phyloP scores from a whole-genome alignment of 768 basidiomycete genomes.

The Agrocybe praecox region DNA sequence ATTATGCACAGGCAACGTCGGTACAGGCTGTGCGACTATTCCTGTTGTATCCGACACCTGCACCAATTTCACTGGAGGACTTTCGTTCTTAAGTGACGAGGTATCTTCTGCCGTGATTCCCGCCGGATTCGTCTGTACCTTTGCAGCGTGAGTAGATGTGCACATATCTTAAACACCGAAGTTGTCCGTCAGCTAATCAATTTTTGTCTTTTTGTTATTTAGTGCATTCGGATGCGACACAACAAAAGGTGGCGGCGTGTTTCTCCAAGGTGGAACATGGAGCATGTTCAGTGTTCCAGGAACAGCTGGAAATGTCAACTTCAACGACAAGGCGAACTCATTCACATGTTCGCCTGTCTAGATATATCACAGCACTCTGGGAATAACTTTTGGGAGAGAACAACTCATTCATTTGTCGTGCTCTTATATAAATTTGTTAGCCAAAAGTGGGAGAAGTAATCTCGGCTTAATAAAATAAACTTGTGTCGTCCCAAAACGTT shows the following conservation, averaged over 20 bases:
- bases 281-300: neutral
- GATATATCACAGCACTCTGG: no score
- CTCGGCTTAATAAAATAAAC: no score
- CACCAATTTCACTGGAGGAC: constrained; percentile 4
- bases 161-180: no score
- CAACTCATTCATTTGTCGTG: no score
- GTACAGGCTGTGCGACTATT: neutral
- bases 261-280: neutral
- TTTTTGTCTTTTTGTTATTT: no score
- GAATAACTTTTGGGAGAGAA: no score
- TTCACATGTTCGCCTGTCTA: constrained; percentile 7
- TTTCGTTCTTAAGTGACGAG: neutral
- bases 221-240: neutral
- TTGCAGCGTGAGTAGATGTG: neutral
- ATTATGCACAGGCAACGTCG: constrained; percentile 1
- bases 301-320: neutral
- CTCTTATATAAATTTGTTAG: no score
- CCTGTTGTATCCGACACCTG: neutral
- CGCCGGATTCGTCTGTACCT: constrained; percentile 1
- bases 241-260: neutral
- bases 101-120: neutral
- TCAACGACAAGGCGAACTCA: constrained; percentile 7
- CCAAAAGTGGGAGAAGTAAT: no score
- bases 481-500: no score
- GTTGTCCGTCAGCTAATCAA: no score